phyloP scores from a whole-genome alignment of 345 rosid genomes.

The Populus simonii region DNA sequence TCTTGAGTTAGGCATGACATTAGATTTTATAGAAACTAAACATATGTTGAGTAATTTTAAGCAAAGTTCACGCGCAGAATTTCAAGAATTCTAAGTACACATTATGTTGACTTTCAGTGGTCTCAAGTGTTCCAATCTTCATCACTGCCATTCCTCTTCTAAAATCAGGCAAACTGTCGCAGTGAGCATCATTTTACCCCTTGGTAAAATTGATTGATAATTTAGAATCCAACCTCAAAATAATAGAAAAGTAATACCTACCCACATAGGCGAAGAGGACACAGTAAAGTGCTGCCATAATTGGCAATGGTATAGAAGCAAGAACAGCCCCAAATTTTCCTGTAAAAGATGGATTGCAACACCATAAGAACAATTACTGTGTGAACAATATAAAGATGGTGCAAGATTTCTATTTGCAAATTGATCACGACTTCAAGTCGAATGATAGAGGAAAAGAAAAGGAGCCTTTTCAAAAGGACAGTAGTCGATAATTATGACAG shows the following conservation, averaged over 20 bases:
- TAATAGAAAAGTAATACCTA: slow-evolving; percentile 35
- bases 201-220: neutral
- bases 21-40: no score
- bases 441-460: neutral
- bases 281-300: slow-evolving; percentile 79
- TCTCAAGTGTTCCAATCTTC: neutral
- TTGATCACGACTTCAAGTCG: neutral
- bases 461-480: neutral
- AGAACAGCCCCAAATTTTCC: slow-evolving; percentile 93
- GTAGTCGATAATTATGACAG: neutral
- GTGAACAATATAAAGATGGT: neutral
- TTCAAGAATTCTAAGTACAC: neutral
- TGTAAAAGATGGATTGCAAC: slow-evolving; percentile 25
- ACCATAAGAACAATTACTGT: neutral
- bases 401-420: neutral
- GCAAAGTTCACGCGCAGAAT: neutral
- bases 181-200: neutral
- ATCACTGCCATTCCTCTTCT: neutral
- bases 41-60: neutral
- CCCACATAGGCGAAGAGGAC: slow-evolving; percentile 81
- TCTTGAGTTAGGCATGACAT: neutral
- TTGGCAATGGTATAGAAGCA: slow-evolving; percentile 84
- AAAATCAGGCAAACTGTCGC: neutral
- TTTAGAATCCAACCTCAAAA: neutral
- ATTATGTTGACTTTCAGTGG: neutral